Evolutionary conservation across 1,284 basidiomycete species (phyloP).

Genomic region (Rhodotorula glutinis): DNA sequence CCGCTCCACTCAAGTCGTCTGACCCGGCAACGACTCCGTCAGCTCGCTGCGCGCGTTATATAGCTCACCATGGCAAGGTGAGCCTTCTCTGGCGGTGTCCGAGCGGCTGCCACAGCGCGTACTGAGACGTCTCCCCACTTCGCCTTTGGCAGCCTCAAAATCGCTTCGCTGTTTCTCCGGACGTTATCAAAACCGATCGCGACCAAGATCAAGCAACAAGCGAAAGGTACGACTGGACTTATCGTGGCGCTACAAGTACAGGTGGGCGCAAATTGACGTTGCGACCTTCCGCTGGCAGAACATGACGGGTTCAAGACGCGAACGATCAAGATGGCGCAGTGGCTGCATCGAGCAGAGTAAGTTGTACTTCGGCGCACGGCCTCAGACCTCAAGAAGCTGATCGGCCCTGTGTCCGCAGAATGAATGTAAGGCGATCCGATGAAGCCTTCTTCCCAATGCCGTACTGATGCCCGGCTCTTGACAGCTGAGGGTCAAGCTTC

Average conservation of each 20-base stretch:
- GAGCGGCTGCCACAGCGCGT: no score
- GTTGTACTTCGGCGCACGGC: neutral
- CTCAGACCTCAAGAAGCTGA: neutral
- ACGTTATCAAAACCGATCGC: constrained; percentile 43
- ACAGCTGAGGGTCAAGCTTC: constrained; percentile 29
- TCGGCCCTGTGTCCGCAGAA: neutral
- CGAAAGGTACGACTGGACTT: constrained; percentile 28
- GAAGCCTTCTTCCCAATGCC: accelerated
- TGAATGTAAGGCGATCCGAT: constrained; percentile 9
- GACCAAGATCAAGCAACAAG: constrained; percentile 40
- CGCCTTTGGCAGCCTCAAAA: constrained; percentile 24
- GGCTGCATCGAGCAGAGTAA: constrained; percentile 25
- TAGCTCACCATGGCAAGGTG: neutral
- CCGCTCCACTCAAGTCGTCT: neutral
- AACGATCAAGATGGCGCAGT: constrained; percentile 24
- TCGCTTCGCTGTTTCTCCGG: constrained; percentile 32
- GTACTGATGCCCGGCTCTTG: neutral
- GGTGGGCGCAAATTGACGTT: neutral
- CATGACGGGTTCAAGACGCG: constrained; percentile 10
- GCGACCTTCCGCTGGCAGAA: neutral
- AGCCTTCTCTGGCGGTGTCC: neutral
- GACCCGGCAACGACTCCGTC: neutral
- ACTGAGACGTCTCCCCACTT: neutral
- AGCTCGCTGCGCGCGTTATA: neutral
- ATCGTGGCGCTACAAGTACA: constrained; percentile 10